phyloP scores from a whole-genome alignment of 306 rosid genomes.

The Pyrus bretschneideri region DNA sequence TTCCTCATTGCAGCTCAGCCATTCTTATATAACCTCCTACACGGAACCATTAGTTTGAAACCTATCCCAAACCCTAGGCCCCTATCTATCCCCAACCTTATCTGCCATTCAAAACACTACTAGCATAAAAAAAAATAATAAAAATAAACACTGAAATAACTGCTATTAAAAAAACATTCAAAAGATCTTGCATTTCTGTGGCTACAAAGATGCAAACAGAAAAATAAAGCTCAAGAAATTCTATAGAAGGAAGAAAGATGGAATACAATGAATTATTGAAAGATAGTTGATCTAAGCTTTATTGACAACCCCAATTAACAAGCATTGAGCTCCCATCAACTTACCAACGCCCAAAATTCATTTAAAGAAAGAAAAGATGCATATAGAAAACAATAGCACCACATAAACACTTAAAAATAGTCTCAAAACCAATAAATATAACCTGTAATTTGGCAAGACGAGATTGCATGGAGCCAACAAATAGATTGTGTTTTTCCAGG shows the following conservation, averaged over 20 bases:
- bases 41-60: neutral
- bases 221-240: neutral
- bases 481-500: conserved; percentile 76
- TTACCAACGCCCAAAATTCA: neutral
- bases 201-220: neutral
- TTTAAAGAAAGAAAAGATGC: neutral
- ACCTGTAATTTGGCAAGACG: conserved; percentile 94
- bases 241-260: neutral
- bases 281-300: neutral
- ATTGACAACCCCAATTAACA: neutral
- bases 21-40: neutral
- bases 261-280: neutral
- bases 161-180: neutral
- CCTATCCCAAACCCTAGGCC: neutral
- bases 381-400: neutral
- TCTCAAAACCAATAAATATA: conserved; percentile 13
- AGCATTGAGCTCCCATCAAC: neutral
- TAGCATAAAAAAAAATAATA: neutral
- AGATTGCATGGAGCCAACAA: conserved; percentile 79
- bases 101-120: neutral
- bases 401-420: neutral
- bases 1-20: neutral
- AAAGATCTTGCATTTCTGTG: neutral
- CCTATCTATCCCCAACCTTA: neutral
- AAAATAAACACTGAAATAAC: neutral